A percentile compares a stretch with the other conserved stretches of the same genome.
phyloP scores from a whole-genome alignment of 306 rosid genomes.

The Citrullus mucosospermus region DNA sequence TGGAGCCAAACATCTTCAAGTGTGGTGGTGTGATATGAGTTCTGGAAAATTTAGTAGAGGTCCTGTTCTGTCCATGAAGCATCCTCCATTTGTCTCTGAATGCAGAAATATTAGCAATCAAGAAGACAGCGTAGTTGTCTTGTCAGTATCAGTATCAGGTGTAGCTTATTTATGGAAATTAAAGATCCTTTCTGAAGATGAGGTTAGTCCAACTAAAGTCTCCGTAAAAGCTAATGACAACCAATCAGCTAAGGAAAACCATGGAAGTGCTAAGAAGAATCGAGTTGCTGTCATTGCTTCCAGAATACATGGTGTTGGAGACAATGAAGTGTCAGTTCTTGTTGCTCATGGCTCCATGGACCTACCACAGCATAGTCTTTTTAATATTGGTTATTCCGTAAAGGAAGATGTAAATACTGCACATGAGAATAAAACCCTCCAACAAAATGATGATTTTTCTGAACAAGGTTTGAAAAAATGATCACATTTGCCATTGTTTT shows the following conservation, averaged over 20 bases:
- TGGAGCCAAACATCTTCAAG: conserved; percentile 34
- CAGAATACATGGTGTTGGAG: conserved; percentile 24
- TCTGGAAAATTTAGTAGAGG: conserved; percentile 25
- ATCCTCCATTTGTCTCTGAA: conserved; percentile 29
- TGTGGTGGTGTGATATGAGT: conserved; percentile 40
- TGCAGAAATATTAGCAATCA: conserved; percentile 23
- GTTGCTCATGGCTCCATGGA: conserved; percentile 34
- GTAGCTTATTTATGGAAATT: conserved; percentile 26
- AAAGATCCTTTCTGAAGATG: conserved; percentile 21
- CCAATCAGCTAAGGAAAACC: conserved; percentile 19
- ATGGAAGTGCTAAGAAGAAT: conserved; percentile 22
- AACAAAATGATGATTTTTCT: not conserved
- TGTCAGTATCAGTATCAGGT: conserved; percentile 29
- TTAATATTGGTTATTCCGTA: conserved; percentile 14
- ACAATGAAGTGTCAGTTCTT: conserved; percentile 20
- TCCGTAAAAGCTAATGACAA: conserved; percentile 11
- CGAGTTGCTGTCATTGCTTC: conserved; percentile 23
- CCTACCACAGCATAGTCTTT: conserved; percentile 30
- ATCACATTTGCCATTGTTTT: not conserved
- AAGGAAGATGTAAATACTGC: conserved; percentile 1
- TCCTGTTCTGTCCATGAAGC: conserved; percentile 34
- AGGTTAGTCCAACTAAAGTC: conserved; percentile 24
- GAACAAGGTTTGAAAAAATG: not conserved
- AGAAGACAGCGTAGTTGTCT: conserved; percentile 22
- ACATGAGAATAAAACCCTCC: not conserved